Percentiles rank a stretch among this genome's conserved stretches.
Evolutionary conservation across 2,329 filamentous ascomycete genomes (phyloP).

Genomic region (Cryphonectria radicalis): DNA sequence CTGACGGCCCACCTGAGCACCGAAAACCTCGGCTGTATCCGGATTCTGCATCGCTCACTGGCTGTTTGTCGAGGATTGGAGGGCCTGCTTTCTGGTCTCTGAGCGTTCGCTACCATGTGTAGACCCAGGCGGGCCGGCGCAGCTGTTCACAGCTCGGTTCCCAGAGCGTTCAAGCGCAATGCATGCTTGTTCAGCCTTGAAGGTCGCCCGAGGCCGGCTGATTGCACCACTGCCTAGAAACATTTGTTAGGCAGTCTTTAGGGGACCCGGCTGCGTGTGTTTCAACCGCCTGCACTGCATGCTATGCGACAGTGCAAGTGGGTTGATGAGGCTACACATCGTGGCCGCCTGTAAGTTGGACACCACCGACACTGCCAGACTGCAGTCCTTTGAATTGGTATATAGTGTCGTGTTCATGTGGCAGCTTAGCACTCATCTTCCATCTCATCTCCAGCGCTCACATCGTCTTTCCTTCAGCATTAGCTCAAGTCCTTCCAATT

Average conservation of each 20-base stretch:
- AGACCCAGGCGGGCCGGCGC: background rate
- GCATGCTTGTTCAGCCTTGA: background rate
- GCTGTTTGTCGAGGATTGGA: background rate
- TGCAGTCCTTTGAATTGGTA: background rate
- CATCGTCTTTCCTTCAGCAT: background rate
- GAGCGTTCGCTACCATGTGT: background rate
- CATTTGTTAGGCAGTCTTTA: background rate
- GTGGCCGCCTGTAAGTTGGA: background rate
- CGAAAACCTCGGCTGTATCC: background rate
- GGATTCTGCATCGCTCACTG: background rate
- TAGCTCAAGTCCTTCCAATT: background rate
- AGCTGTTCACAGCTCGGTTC: background rate
- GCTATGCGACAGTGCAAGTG: background rate
- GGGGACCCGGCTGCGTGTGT: background rate
- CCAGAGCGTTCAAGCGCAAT: background rate
- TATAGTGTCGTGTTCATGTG: background rate
- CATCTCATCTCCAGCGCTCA: background rate
- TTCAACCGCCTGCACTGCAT: background rate
- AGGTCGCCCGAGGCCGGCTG: background rate
- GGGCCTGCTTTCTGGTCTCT: background rate
- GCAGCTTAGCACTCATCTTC: background rate
- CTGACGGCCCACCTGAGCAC: background rate
- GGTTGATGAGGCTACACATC: background rate
- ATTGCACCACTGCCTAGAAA: background rate
- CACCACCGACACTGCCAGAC: background rate